Evolutionary conservation across 257 asterid genomes (phyloP), one percentile per base, ranked within the genome.

Genomic region (Cynanchum wilfordii): DNA sequence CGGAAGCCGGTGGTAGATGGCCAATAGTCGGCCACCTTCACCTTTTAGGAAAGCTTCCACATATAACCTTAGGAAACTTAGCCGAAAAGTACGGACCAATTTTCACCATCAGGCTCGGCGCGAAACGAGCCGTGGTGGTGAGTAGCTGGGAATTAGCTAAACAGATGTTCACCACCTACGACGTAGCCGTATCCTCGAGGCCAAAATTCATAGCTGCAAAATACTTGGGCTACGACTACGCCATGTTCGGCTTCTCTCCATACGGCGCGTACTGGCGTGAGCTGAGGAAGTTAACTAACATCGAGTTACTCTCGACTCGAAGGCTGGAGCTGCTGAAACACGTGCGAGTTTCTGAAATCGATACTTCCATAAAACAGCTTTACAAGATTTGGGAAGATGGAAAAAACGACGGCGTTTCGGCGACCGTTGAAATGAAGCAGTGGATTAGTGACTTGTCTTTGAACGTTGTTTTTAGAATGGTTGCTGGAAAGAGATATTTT

Each of bases 21-120:
- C 83, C 87, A 0, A n/a, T 80, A 7, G 29, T 83, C 9, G 87
- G 87, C 3, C 87, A 83, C 56, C 85, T 83, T 33, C 87, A 75
- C 68, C 77, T 83, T 40, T 59, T 83, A 13, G 42, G 68, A 63
- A 80, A 78, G 12, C 70, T 71, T n/a, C 77, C 81, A 25, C 85
- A 83, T 57, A 72, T 44, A 30, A 58, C 44, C 10, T 50, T 83
- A 3, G 73, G 55, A 19, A 12, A 13, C 33, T 10, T 83, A 70
- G 85, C 85, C 0, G 83, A 83, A 10, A 80, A 78, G 42, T 73
- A 83, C 29, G 87, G 85, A 2, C 76, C 87, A 0, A 68, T 69
- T 0, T 83, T 83, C 57, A 77, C 71, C 2, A 33, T 83, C 65
- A 55, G 70, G 22, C 73, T 83, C 1, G 87, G 87, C 0, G 44